Evolutionary conservation across 2,329 filamentous ascomycete genomes (phyloP), one percentile per base, ranked within the genome.

Genomic region (Colletotrichum agaves): DNA sequence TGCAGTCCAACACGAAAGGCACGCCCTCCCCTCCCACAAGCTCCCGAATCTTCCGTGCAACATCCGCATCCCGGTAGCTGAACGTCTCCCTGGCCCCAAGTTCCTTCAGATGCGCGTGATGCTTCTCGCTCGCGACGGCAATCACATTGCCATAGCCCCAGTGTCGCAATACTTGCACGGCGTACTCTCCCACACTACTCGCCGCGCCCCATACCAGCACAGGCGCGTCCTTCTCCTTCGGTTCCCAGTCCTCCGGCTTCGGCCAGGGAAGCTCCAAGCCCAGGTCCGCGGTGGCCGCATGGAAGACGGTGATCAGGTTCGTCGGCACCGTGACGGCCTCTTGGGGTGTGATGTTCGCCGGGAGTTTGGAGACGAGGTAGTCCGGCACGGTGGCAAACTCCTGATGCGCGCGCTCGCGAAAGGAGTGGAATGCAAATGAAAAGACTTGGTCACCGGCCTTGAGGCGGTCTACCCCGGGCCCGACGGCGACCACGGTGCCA

Each of bases 271-370:
- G 79, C 44, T 82, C 80, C 15, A 91, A 74, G 0, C 75, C 79
- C 13, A 90, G 76, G 67, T 90, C 86, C 1, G 67, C 68, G 3
- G 75, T 78, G 5, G 85, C 73, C 6, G 85, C 78, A 72, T 90
- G 86, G 74, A 89, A 86, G 7, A 85, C 85, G 0, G 87, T 90
- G 37, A 90, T 83, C 27, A 88, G 75, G 70, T 88, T 90, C 56
- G 85, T 84, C 0, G 86, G 83, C 5, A 89, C 74, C 0, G 87
- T 87, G 8, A 82, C 84, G 2, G 85, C 86, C 69, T 83, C 79
- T 53, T 81, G 73, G 23, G 82, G 72, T 0, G 78, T 78, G 27
- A 84, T 73, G 35, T 76, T 78, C 6, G 74, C 63, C 1, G 84
- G 83, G 21, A 87, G 64, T 71, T 80, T 82, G 15, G 80, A 82